phyloP scores from a whole-genome alignment of 1,139 yeast genomes.

The Saccharomyces hybrid region DNA sequence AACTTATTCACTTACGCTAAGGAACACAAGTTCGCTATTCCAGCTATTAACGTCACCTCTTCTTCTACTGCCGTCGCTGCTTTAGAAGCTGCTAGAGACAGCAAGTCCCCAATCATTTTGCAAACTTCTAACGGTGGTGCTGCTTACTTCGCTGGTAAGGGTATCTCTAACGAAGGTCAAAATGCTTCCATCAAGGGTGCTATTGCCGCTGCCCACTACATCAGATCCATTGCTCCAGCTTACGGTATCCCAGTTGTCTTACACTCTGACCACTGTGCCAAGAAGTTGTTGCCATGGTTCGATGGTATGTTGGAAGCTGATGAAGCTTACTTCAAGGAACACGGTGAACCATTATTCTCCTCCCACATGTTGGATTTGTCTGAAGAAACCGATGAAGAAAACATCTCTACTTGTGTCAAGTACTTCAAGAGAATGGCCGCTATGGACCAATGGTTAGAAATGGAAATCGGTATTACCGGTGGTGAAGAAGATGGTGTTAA shows the following conservation, averaged over 20 bases:
- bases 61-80: conserved; percentile 97
- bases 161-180: conserved; percentile 90
- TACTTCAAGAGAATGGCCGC: conserved; percentile 93
- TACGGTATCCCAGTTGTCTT: conserved; percentile 95
- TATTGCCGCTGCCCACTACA: conserved; percentile 96
- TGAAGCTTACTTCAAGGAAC: conserved; percentile 76
- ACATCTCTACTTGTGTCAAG: conserved; percentile 89
- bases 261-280: conserved; percentile 99
- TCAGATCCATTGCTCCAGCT: conserved; percentile 92
- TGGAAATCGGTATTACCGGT: conserved; percentile 99
- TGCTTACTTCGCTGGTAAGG: conserved; percentile 99
- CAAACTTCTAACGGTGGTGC: conserved; percentile 99
- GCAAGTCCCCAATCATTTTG: conserved; percentile 89
- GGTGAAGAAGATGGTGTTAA: conserved; percentile 99
- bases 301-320: conserved; percentile 98
- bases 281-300: conserved; percentile 96
- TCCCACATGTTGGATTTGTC: conserved; percentile 98
- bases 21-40: conserved; percentile 90
- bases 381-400: conserved; percentile 93
- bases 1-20: conserved; percentile 90
- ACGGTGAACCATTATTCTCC: conserved; percentile 95
- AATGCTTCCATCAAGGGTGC: conserved; percentile 92
- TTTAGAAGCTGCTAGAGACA: conserved; percentile 97
- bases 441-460: conserved; percentile 96
- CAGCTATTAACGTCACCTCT: conserved; percentile 96